Base-by-base conservation (phyloP, 2,329 filamentous ascomycete species). In the Scytalidium lignicola region DNA sequence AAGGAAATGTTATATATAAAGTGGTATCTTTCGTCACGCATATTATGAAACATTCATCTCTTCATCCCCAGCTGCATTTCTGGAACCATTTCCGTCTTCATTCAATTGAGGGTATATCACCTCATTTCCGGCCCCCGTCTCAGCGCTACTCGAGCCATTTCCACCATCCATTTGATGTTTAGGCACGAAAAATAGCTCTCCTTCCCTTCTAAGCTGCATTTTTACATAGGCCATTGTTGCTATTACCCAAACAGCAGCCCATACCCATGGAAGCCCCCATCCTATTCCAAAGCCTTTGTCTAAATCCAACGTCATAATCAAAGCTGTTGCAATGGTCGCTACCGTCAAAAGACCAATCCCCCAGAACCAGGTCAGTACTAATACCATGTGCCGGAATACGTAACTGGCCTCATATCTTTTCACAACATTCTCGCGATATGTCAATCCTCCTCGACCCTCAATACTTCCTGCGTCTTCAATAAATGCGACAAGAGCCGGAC, bases 341-440 rank as follows among this genome's bases (percentile, higher is more conserved):
- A 58, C 53, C 15, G 45, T 47, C n/a, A 60, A 42, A 23, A 61
- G 44, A 13, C 55, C 56, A 18, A 57, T 19, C 2, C 58, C 54
- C 71, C 71, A 64, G 44, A 49, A 52, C 58, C 56, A 62, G 32
- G 44, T 58, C 41, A 62, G 12, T 4, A 55, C 40, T 48, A 59
- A 44, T 15, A 62, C 49, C 58, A 61, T 61, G 3, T 52, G 46
- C 43, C 59, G 43, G 43, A 62, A 60, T 26, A 49, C 37, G 18
- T 55, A 51, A 44, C 58, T 61, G 23, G 55, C 49, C 41, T 60
- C 57, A 32, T 58, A 62, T 55, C 59, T 52, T 43, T 51, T 58
- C 48, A 57, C 56, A 9, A 58, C 43, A 13, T 58, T 52, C 20
- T 50, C 46, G 41, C 59, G 51, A 51, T 55, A 60, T 26, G 51